Base-by-base conservation (phyloP, 2,329 filamentous ascomycete genomes). In the Orbilia quercus region DNA sequence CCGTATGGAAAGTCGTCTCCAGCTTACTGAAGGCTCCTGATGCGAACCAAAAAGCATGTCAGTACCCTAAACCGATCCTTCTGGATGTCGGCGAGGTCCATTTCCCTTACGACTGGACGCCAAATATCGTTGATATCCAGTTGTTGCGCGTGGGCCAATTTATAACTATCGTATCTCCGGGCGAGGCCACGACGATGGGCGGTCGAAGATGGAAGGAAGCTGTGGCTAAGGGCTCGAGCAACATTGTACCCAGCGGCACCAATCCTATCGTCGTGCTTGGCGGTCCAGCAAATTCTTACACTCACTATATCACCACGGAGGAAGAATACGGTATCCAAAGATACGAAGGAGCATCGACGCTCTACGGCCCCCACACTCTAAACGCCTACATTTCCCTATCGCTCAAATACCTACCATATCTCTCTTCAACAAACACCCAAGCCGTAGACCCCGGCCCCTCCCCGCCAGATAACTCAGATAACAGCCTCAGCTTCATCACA, bases 341-440 rank as follows among this genome's bases (percentile, higher is more conserved):
- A 7, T 97, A 97, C 81, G 94, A 98, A 82, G 94, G 93, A n/a
- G 94, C 91, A 0, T 94, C 90, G 5, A 98, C 94, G 0, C 86
- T 98, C 1, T 95, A 91, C 79, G 94, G 94, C 0, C 90, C 86
- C 1, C 88, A 92, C 80, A 91, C 92, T 0, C 85, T 97, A 9
- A 87, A 90, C 36, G 94, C 92, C 0, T 95, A 95, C 82, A 91
- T 97, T 82, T 93, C 96, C 80, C 84, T 94, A 45, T 93, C 91
- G 0, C 83, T 92, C n/a, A 85, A 84, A 0, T 87, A 90, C 79
- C 85, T 95, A 2, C 85, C 84, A 14, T 89, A 89, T 79, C 85
- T 96, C 2, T 83, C 84, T 9, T 82, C 82, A 62, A 82, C 82
- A 80, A 82, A 74, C 81, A 83, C 55, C 79, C 80, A 77, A 66